Evolutionary conservation across 768 basidiomycete species (phyloP), one percentile per base, ranked within the genome.

Genomic region (Lentinula boryana): DNA sequence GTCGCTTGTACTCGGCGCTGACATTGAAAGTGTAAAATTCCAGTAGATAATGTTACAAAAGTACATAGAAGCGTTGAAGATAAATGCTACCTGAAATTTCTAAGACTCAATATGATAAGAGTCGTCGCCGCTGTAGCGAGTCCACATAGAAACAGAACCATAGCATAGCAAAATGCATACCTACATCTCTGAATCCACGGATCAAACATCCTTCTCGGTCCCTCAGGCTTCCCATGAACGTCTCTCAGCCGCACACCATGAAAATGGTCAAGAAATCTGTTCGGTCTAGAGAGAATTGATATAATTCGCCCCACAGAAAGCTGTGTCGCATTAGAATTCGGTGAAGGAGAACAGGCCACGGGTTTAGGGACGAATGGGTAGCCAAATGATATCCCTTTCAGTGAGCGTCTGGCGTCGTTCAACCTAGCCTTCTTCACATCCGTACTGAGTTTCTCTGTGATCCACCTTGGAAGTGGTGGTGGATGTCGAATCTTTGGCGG

Each of bases 281-380:
- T 78, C 68, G 87, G 68, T 74, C 76, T 68, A 59, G 70, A 63
- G 69, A 83, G 70, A 66, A 82, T 55, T 62, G 70, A 75, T 55
- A 63, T 64, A 33, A 68, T 55, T 38, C 70, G 62, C 57, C 67
- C 60, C 46, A 56, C 61, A 41, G 61, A 44, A 38, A 38, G 36
- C 38, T 66, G 43, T 48, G 64, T 58, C 61, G 60, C 31, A 18
- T 18, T 16, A 5, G 61, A 40, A 49, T 58, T 58, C 69, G 63
- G 12, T 68, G 68, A 12, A 63, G 64, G 67, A 69, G 72, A 63
- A 67, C 68, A 70, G 64, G 66, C 64, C 44, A 72, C 71, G 2
- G 83, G 80, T 9, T 84, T 79, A 2, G 84, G 76, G 40, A 86
- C 75, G 63, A 87, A 85, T 13, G 86, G 86, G 62, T 87, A 84